Evolutionary conservation across 2,329 filamentous ascomycete species (phyloP).

Genomic region (Scleromitrula shiraiana): DNA sequence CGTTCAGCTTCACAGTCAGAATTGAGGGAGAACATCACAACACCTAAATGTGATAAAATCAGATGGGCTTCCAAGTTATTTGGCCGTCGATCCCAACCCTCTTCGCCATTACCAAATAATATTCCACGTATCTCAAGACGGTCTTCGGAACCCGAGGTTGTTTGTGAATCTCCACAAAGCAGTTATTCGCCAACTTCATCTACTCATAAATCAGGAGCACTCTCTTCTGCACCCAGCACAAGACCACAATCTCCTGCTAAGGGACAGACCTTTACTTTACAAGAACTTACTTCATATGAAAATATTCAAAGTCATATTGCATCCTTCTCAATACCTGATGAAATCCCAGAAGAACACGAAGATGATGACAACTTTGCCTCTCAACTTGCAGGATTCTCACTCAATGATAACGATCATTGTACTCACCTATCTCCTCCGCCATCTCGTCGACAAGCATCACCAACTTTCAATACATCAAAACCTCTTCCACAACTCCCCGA

Average conservation of each 20-base stretch:
- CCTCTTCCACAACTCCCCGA: conserved; percentile 26
- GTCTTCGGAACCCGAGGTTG: conserved; percentile 1
- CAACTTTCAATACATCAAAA: conserved; percentile 15
- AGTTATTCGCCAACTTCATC: background rate
- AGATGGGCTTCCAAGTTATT: conserved; percentile 9
- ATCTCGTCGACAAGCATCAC: conserved; percentile 11
- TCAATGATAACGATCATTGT: conserved; percentile 17
- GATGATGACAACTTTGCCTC: conserved; percentile 58
- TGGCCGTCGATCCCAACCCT: conserved; percentile 3
- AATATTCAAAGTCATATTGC: background rate
- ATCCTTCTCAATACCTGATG: conserved; percentile 36
- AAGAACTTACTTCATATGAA: background rate
- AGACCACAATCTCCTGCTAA: conserved; percentile 16
- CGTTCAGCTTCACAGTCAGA: conserved; percentile 18
- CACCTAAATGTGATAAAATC: conserved; percentile 10
- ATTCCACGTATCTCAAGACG: background rate
- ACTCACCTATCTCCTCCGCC: conserved; percentile 25
- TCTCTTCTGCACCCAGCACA: conserved; percentile 7
- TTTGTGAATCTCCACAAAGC: conserved; percentile 10
- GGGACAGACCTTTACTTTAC: background rate
- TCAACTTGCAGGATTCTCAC: conserved; percentile 14
- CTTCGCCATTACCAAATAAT: conserved; percentile 33
- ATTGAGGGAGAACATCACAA: background rate
- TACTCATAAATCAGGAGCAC: background rate
- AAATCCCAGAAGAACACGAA: conserved; percentile 42